phyloP scores from a whole-genome alignment of 768 basidiomycete genomes.

The Vararia minispora region DNA sequence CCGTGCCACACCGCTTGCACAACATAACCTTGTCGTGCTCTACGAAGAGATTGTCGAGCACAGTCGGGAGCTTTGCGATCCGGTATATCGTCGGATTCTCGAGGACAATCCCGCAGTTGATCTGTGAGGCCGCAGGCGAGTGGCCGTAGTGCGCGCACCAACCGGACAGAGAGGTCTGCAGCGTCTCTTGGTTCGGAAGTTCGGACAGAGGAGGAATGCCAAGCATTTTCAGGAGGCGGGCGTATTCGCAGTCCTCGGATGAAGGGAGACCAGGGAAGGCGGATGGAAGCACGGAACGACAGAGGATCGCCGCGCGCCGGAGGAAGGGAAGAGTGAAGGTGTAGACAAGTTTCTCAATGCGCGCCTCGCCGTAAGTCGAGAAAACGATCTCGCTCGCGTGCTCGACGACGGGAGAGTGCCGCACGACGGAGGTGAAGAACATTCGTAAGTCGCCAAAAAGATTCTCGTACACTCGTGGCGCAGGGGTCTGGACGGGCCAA shows the following conservation, averaged over 20 bases:
- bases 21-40: slow-evolving; percentile 59
- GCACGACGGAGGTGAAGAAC: slow-evolving; percentile 86
- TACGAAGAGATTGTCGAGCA: slow-evolving; percentile 78
- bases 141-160: slow-evolving; percentile 89
- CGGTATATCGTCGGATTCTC: slow-evolving; percentile 82
- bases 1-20: slow-evolving; percentile 67
- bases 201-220: slow-evolving; percentile 72
- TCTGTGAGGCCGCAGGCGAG: slow-evolving; percentile 65
- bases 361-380: slow-evolving; percentile 69
- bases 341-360: slow-evolving; percentile 80
- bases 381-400: slow-evolving; percentile 75
- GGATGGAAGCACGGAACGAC: slow-evolving; percentile 58
- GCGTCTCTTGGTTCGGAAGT: slow-evolving; percentile 71
- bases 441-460: slow-evolving; percentile 79
- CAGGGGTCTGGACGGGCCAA: slow-evolving; percentile 26
- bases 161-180: slow-evolving; percentile 81
- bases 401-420: slow-evolving; percentile 81
- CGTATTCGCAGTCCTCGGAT: slow-evolving; percentile 57
- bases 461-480: slow-evolving; percentile 48
- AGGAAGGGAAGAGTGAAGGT: slow-evolving; percentile 88
- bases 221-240: slow-evolving; percentile 61
- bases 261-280: slow-evolving; percentile 44
- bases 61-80: slow-evolving; percentile 67
- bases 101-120: slow-evolving; percentile 68
- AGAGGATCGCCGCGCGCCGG: slow-evolving; percentile 76